phyloP scores from a whole-genome alignment of 108 stramenopile genomes.

The Stephanodiscus minutulus region DNA sequence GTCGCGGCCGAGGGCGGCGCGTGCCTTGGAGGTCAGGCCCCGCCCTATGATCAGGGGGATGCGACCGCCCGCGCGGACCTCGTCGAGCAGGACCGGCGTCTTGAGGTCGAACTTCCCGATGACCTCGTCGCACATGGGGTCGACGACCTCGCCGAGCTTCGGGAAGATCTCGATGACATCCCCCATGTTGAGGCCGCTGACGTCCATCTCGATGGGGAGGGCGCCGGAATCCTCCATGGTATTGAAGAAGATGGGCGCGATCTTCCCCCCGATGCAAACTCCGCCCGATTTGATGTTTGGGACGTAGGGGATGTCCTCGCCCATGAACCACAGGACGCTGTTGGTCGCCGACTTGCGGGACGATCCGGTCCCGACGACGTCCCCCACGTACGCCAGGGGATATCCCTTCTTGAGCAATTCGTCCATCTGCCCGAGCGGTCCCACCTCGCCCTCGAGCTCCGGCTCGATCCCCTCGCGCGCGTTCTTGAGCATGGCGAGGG shows the following conservation, averaged over 20 bases:
- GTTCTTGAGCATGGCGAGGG: slow-evolving; percentile 96
- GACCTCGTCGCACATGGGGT: slow-evolving; percentile 79
- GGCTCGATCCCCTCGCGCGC: slow-evolving; percentile 89
- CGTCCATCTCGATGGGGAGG: slow-evolving; percentile 94
- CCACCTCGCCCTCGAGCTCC: slow-evolving; percentile 80
- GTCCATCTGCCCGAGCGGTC: slow-evolving; percentile 77
- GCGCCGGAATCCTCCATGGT: slow-evolving; percentile 97
- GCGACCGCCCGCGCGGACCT: slow-evolving; percentile 94
- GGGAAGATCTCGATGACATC: slow-evolving; percentile 95
- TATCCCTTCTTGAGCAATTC: slow-evolving; percentile 83
- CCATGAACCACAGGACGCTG: slow-evolving; percentile 95
- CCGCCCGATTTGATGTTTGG: slow-evolving; percentile 92
- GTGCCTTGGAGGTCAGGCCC: slow-evolving; percentile 88
- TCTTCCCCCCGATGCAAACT: slow-evolving; percentile 92
- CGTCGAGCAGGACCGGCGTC: slow-evolving; percentile 91
- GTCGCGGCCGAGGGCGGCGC: slow-evolving; percentile 79
- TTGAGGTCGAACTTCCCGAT: slow-evolving; percentile 86
- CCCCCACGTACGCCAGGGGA: slow-evolving; percentile 94
- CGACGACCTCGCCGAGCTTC: slow-evolving; percentile 79
- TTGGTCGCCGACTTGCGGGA: slow-evolving; percentile 94
- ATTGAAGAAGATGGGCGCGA: slow-evolving; percentile 97
- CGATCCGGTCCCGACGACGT: slow-evolving; percentile 96
- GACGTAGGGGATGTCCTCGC: slow-evolving; percentile 91
- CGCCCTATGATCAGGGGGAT: slow-evolving; percentile 96
- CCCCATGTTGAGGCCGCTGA: slow-evolving; percentile 86